These are phyloP conservation scores for Cardamine chenopodiifolia DNA, from an alignment of 345 rosid species.

Conservation along the genomic window DNA sequence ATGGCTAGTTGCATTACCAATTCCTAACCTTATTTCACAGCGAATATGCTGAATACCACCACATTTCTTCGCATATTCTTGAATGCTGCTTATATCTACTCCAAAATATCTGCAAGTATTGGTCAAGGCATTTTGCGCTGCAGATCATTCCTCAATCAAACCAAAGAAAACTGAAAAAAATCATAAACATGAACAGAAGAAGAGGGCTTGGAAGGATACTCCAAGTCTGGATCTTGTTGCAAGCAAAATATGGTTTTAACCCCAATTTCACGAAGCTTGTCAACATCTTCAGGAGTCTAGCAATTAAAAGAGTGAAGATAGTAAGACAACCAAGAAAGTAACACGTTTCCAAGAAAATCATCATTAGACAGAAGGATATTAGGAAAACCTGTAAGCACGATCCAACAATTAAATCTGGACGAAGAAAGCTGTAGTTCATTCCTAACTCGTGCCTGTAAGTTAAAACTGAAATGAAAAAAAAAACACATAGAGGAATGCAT, in stretches of 20 bases:
- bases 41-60: constrained; percentile 78
- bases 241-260: constrained; percentile 93
- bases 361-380: constrained; percentile 9
- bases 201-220: constrained; percentile 59
- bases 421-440: constrained; percentile 85
- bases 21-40: constrained; percentile 75
- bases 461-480: constrained; percentile 58
- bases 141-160: not conserved
- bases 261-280: constrained; percentile 78
- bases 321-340: constrained; percentile 1
- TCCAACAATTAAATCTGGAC: constrained; percentile 90
- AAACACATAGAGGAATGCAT: constrained; percentile 3
- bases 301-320: constrained; percentile 25
- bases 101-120: constrained; percentile 73
- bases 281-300: constrained; percentile 85
- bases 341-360: not conserved
- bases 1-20: constrained; percentile 13
- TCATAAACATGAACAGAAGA: not conserved
- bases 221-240: constrained; percentile 93
- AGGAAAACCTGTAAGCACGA: constrained; percentile 85
- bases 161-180: not conserved
- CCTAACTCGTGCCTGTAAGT: constrained; percentile 93
- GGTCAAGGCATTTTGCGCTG: constrained; percentile 48
- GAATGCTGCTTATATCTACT: constrained; percentile 82
- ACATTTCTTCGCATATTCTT: constrained; percentile 58